Percentiles rank a stretch among this genome's conserved stretches.
phyloP scores from a whole-genome alignment of 768 basidiomycete genomes.

The Butyriboletus loyo region DNA sequence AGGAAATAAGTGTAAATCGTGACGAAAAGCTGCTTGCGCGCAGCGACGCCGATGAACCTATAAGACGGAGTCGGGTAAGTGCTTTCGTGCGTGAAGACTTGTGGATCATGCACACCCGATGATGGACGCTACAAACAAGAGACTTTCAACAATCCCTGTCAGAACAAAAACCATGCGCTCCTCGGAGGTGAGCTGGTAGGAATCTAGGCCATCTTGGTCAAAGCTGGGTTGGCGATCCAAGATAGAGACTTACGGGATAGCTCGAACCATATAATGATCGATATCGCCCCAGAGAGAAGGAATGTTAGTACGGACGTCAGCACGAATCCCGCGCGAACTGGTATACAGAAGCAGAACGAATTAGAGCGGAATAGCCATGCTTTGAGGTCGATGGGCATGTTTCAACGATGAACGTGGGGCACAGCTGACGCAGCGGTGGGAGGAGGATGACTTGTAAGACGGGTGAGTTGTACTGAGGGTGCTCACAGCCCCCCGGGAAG shows the following conservation, averaged over 20 bases:
- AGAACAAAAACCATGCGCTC: slow-evolving; percentile 43
- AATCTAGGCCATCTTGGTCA: slow-evolving; percentile 27
- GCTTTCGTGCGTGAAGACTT: background rate
- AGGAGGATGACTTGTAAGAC: background rate
- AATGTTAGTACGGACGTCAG: slow-evolving; percentile 52
- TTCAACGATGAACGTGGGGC: background rate
- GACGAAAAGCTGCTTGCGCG: slow-evolving; percentile 59
- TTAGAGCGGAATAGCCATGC: slow-evolving; percentile 47
- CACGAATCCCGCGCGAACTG: slow-evolving; percentile 59
- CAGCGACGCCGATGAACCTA: slow-evolving; percentile 62
- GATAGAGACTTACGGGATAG: slow-evolving; percentile 45
- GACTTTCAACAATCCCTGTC: slow-evolving; percentile 50
- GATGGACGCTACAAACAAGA: slow-evolving; percentile 51
- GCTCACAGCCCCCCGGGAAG: background rate
- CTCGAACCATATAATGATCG: slow-evolving; percentile 61
- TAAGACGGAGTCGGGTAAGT: slow-evolving; percentile 1
- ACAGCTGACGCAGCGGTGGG: background rate
- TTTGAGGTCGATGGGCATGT: slow-evolving; percentile 44
- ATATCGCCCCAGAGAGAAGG: slow-evolving; percentile 50
- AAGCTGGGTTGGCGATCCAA: background rate
- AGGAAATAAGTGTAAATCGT: slow-evolving; percentile 54
- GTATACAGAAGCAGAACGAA: slow-evolving; percentile 61
- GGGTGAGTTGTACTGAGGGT: background rate
- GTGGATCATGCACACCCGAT: slow-evolving; percentile 43
- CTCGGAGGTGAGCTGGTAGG: slow-evolving; percentile 29